These are phyloP conservation scores for Blumeriella jaapii DNA, from an alignment of 2,329 filamentous ascomycete genomes.

Conservation along the genomic window DNA sequence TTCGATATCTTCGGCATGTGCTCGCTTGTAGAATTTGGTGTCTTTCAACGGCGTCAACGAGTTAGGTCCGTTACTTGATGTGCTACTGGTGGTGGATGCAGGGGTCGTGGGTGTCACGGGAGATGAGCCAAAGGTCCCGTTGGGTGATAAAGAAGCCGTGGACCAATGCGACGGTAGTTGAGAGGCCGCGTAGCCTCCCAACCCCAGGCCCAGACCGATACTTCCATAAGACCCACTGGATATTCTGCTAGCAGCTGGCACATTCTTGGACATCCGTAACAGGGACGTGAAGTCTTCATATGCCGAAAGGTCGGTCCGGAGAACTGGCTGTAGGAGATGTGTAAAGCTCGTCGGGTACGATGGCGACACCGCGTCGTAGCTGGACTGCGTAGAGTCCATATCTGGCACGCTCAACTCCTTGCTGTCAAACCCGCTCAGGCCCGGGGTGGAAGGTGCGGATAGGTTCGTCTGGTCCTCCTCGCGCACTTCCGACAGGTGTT, in stretches of 20 bases:
- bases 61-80: conserved; percentile 29
- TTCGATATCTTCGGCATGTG: conserved; percentile 82
- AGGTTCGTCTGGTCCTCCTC: conserved; percentile 65
- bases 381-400: conserved; percentile 22
- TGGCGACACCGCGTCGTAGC: conserved; percentile 37
- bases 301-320: conserved; percentile 68
- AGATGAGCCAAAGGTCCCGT: conserved; percentile 39
- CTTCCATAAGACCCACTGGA: conserved; percentile 61
- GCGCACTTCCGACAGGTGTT: conserved; percentile 63
- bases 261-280: conserved; percentile 52
- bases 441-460: conserved; percentile 67
- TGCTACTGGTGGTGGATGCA: conserved; percentile 39
- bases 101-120: conserved; percentile 48
- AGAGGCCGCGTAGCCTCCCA: conserved; percentile 35
- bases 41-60: conserved; percentile 64
- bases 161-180: conserved; percentile 46
- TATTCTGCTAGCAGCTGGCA: conserved; percentile 45
- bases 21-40: conserved; percentile 87
- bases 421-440: conserved; percentile 55
- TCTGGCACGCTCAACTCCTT: conserved; percentile 35
- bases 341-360: conserved; percentile 61
- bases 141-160: conserved; percentile 43
- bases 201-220: conserved; percentile 34
- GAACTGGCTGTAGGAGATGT: conserved; percentile 70
- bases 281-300: conserved; percentile 81